Evolutionary conservation across 495 filamentous ascomycete species (phyloP).

Genomic region (Trypethelium eluteriae): DNA sequence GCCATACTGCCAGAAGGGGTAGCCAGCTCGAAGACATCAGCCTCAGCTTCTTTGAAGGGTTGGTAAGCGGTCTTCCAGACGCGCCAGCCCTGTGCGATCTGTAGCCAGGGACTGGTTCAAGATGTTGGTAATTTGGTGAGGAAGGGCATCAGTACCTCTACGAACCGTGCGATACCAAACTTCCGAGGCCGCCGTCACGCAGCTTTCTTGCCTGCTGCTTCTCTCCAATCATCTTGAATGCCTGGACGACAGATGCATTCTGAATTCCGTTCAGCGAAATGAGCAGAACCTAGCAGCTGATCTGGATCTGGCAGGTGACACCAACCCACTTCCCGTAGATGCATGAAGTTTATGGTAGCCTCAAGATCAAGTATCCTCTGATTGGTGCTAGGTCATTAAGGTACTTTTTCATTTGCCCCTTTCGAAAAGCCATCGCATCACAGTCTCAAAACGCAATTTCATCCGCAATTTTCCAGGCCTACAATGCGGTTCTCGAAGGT

Average conservation of each 20-base stretch:
- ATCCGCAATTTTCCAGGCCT: no score
- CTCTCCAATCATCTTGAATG: not conserved
- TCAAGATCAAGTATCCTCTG: not conserved
- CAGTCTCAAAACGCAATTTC: not conserved
- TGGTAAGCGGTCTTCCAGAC: not conserved
- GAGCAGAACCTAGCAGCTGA: not conserved
- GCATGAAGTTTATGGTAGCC: not conserved
- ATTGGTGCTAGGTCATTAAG: no score
- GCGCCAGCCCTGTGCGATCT: not conserved
- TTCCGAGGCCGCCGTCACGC: not conserved
- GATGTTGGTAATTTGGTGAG: no score
- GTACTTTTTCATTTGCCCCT: not conserved
- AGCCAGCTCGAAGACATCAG: not conserved
- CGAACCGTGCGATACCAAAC: not conserved
- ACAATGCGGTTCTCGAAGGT: no score
- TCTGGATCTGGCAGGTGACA: not conserved
- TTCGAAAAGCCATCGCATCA: not conserved
- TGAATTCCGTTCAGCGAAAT: not conserved
- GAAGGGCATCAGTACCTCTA: not conserved
- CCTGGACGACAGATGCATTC: not conserved
- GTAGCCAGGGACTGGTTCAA: no score
- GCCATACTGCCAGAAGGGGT: not conserved
- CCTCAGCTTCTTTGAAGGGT: not conserved
- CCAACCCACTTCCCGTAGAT: not conserved
- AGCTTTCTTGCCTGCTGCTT: not conserved